Evolutionary conservation across 2,329 filamentous ascomycete species (phyloP).

Genomic region (Cladophialophora yegresii): DNA sequence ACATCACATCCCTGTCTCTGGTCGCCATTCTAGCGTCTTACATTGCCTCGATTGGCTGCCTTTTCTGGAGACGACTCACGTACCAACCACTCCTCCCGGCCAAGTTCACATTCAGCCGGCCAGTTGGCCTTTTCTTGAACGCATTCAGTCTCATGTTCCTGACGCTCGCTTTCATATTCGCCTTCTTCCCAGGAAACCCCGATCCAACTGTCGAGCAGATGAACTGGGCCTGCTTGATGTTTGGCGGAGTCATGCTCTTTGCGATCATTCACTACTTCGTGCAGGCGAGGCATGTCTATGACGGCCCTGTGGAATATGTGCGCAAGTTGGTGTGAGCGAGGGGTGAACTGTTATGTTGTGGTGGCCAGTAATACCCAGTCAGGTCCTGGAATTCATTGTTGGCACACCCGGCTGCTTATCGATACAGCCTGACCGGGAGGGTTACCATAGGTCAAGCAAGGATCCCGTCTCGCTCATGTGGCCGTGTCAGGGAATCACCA

Average conservation of each 20-base stretch:
- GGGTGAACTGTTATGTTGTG: too few relatives aligned
- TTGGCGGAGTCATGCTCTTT: slow-evolving; percentile 37
- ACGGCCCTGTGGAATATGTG: slow-evolving; percentile 41
- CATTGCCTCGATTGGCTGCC: slow-evolving; percentile 43
- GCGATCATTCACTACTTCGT: slow-evolving; percentile 38
- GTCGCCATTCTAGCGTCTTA: slow-evolving; percentile 47
- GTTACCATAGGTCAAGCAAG: neutral
- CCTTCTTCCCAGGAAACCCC: slow-evolving; percentile 38
- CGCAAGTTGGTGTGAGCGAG: slow-evolving; percentile 26
- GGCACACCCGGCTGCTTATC: neutral
- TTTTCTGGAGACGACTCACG: slow-evolving; percentile 43
- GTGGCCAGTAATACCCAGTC: neutral
- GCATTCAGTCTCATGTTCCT: slow-evolving; percentile 39
- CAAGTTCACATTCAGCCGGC: slow-evolving; percentile 44
- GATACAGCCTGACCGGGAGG: neutral
- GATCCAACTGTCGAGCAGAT: slow-evolving; percentile 34
- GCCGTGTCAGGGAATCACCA: neutral
- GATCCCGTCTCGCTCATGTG: neutral
- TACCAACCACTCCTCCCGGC: slow-evolving; percentile 41
- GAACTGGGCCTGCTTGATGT: slow-evolving; percentile 41
- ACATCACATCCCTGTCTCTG: slow-evolving; percentile 46
- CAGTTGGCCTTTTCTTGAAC: slow-evolving; percentile 46
- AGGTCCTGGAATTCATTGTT: neutral
- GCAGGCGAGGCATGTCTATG: slow-evolving; percentile 38
- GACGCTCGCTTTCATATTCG: slow-evolving; percentile 35